These are phyloP conservation scores for Fraxinus pennsylvanica DNA, from an alignment of 257 asterid species.

Conservation along the genomic window DNA sequence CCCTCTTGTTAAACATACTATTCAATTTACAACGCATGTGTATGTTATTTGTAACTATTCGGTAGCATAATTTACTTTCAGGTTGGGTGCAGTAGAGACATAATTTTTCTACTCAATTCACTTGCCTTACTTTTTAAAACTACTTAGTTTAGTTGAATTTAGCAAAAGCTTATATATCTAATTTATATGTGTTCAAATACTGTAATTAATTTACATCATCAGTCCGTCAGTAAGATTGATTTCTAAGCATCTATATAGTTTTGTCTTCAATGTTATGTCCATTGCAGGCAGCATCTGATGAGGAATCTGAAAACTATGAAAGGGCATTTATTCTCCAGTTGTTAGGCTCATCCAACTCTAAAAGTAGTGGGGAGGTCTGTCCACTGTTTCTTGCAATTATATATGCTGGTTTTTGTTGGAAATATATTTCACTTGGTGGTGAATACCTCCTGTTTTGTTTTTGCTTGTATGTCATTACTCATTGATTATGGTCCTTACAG, in stretches of 20 bases:
- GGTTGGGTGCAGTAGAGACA: neutral
- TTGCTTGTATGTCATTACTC: neutral
- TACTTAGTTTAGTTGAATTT: no score
- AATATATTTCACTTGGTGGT: conserved; percentile 4
- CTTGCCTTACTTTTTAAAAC: neutral
- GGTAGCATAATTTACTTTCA: neutral
- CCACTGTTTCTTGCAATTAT: conserved; percentile 16
- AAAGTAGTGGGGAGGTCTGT: conserved; percentile 63
- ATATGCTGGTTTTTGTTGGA: conserved; percentile 12
- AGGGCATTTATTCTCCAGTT: conserved; percentile 80
- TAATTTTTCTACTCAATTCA: conserved; percentile 5
- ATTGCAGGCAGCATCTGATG: conserved; percentile 85
- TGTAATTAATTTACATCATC: conserved; percentile 9
- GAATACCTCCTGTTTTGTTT: neutral
- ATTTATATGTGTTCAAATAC: neutral
- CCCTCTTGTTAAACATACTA: neutral
- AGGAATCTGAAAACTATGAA: conserved; percentile 69
- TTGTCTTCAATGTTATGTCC: conserved; percentile 25
- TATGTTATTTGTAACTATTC: neutral
- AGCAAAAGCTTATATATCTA: neutral
- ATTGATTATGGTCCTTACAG: neutral
- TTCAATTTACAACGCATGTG: neutral
- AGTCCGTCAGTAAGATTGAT: conserved; percentile 5
- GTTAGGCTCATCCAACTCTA: conserved; percentile 46
- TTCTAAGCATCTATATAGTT: conserved; percentile 20